A percentile compares a stretch with the other conserved stretches of the same genome.
phyloP scores from a whole-genome alignment of 176 grass and related monocot genomes.

The Phragmites australis region DNA sequence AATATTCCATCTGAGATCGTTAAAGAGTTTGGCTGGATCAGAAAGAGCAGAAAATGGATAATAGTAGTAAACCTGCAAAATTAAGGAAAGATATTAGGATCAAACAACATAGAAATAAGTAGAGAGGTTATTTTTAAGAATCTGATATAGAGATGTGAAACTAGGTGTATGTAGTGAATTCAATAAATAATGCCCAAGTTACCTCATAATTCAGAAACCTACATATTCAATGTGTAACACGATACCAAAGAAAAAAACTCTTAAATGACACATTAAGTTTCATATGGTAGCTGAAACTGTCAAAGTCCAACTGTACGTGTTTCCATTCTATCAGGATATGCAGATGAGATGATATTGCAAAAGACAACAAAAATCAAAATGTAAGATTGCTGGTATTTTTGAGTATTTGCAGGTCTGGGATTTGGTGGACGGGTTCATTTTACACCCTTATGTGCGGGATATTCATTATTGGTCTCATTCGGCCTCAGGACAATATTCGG shows the following conservation, averaged over 20 bases:
- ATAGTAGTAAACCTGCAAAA: constrained; percentile 84
- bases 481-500: too few relatives aligned
- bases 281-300: background rate
- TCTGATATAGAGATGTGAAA: background rate
- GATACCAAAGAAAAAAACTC: background rate
- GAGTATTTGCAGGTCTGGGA: too few relatives aligned
- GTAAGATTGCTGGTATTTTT: too few relatives aligned
- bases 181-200: background rate
- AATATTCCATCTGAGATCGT: constrained; percentile 95
- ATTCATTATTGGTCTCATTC: too few relatives aligned
- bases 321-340: too few relatives aligned
- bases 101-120: background rate
- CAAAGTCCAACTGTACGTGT: background rate
- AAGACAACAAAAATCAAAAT: too few relatives aligned
- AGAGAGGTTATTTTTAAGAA: background rate
- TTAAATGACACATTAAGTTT: background rate
- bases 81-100: constrained; percentile 17
- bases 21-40: constrained; percentile 89
- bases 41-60: constrained; percentile 89
- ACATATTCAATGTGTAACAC: background rate
- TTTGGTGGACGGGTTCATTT: too few relatives aligned
- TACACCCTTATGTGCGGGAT: too few relatives aligned
- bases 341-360: too few relatives aligned
- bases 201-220: constrained; percentile 15
- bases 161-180: background rate